A percentile compares a stretch with the other conserved stretches of the same genome.
phyloP scores from a whole-genome alignment of 768 basidiomycete species.

The Amanita fuliginea region DNA sequence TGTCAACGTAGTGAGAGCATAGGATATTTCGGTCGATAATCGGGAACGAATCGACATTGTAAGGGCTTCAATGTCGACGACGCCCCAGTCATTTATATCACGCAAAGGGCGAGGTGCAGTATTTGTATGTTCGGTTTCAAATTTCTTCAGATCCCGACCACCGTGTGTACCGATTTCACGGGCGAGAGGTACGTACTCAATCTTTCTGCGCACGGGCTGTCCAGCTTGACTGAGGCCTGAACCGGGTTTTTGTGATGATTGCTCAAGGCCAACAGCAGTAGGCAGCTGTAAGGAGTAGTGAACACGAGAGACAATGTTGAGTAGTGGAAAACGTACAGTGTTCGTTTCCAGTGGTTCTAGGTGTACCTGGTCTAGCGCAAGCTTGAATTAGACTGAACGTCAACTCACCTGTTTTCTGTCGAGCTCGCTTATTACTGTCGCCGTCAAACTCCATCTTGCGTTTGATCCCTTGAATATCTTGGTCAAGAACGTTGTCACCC shows the following conservation, averaged over 20 bases:
- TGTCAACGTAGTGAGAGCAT: conserved; percentile 79
- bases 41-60: conserved; percentile 89
- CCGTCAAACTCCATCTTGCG: conserved; percentile 63
- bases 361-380: conserved; percentile 5
- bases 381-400: not conserved
- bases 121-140: conserved; percentile 51
- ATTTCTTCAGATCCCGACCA: conserved; percentile 63
- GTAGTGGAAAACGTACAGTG: conserved; percentile 25
- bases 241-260: conserved; percentile 13
- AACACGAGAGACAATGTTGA: conserved; percentile 7
- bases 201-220: conserved; percentile 61
- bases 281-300: conserved; percentile 1
- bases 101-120: conserved; percentile 45
- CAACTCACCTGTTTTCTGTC: conserved; percentile 55
- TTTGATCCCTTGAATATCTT: conserved; percentile 56
- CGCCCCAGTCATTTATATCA: conserved; percentile 78
- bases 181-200: conserved; percentile 78
- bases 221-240: conserved; percentile 26
- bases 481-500: conserved; percentile 38
- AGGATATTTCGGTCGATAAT: conserved; percentile 74
- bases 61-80: conserved; percentile 84
- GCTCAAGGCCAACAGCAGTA: not conserved
- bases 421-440: conserved; percentile 54
- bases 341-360: conserved; percentile 37
- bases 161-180: conserved; percentile 70